These are phyloP conservation scores for Fusarium penzigii DNA, from an alignment of 2,329 filamentous ascomycete genomes.

Conservation along the genomic window DNA sequence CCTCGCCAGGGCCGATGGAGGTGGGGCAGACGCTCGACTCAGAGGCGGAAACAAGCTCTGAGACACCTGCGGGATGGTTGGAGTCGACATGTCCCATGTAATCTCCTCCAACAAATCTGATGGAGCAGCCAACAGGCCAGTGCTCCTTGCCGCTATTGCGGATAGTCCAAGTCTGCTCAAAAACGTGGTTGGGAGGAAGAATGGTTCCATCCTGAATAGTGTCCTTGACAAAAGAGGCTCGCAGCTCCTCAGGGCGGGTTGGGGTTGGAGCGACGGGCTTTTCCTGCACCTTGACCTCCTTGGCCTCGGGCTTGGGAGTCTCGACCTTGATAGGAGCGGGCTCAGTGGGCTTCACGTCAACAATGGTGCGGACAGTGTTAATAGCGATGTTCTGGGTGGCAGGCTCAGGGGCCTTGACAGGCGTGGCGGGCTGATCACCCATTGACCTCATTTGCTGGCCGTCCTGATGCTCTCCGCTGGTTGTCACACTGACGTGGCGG, in stretches of 20 bases:
- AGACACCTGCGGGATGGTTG: constrained; percentile 73
- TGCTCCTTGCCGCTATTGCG: constrained; percentile 75
- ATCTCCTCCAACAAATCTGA: constrained; percentile 91
- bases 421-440: constrained; percentile 60
- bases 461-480: constrained; percentile 73
- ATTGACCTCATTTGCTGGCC: constrained; percentile 67
- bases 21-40: constrained; percentile 78
- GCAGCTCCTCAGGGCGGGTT: constrained; percentile 37
- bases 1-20: constrained; percentile 71
- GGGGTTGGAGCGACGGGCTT: constrained; percentile 4
- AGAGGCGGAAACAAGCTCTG: constrained; percentile 74
- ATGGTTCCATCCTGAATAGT: constrained; percentile 76
- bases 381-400: constrained; percentile 49
- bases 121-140: constrained; percentile 88
- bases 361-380: constrained; percentile 67
- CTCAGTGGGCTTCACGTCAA: constrained; percentile 67
- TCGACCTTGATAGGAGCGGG: constrained; percentile 24
- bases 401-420: constrained; percentile 53
- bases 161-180: constrained; percentile 90
- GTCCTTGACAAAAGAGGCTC: constrained; percentile 73
- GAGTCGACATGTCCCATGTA: constrained; percentile 93
- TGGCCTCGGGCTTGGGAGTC: constrained; percentile 19
- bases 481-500: constrained; percentile 83
- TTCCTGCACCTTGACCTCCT: constrained; percentile 21
- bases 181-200: constrained; percentile 69